phyloP scores from a whole-genome alignment of 208 protist species.

The Endotrypanum monterogeii region DNA sequence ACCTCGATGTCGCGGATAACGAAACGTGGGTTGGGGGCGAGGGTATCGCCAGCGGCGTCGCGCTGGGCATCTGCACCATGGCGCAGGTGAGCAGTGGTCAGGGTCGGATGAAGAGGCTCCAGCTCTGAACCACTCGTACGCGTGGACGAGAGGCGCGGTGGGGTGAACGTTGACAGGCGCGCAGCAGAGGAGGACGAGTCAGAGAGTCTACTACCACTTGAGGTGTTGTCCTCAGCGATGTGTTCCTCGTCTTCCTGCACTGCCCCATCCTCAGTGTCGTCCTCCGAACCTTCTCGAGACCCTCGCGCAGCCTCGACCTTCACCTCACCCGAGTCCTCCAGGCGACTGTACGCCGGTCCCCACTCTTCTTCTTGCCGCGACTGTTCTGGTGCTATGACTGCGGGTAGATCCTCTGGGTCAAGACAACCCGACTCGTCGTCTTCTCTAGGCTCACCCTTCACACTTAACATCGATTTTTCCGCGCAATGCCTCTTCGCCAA shows the following conservation, averaged over 20 bases:
- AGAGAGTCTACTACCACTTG: not conserved
- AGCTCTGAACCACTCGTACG: constrained; percentile 29
- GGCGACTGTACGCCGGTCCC: not conserved
- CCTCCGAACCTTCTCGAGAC: not conserved
- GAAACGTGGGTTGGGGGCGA: constrained; percentile 56
- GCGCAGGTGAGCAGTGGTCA: not conserved
- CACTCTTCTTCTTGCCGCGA: not conserved
- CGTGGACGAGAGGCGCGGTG: constrained; percentile 12
- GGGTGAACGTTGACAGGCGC: constrained; percentile 5
- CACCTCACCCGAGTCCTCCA: not conserved
- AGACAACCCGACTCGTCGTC: not conserved
- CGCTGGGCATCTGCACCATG: not conserved
- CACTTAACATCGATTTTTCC: not conserved
- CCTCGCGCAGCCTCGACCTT: constrained; percentile 1
- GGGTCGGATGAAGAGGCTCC: constrained; percentile 11
- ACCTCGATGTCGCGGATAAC: constrained; percentile 98
- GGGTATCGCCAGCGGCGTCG: not conserved
- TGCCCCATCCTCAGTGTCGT: not conserved
- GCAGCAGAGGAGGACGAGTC: constrained; percentile 12
- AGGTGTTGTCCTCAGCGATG: not conserved
- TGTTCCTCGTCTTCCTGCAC: not conserved
- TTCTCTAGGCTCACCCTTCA: constrained; percentile 8
- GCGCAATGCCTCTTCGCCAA: not conserved
- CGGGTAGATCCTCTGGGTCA: not conserved
- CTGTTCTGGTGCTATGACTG: not conserved